Base-by-base conservation (phyloP, 2,329 filamentous ascomycete genomes). In the Malbranchea zuffiana region DNA sequence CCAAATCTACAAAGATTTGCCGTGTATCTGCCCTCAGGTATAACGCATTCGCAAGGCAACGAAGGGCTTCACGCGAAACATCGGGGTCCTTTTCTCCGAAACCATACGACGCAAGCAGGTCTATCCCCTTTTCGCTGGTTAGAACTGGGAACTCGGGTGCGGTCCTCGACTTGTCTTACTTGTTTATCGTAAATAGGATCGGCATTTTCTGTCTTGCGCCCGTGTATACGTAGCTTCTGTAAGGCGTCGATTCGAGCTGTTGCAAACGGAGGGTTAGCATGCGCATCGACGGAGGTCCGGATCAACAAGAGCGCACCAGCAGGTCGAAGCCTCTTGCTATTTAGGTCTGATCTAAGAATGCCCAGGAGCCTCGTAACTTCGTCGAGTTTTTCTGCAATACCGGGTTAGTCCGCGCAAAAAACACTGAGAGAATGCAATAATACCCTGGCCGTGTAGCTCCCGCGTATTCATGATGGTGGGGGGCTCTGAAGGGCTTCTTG, bases 41-140 rank as follows among this genome's bases (percentile, higher is more conserved):
- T 51, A 95, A 64, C 6, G 85, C 78, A 59, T 96, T 96, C 49
- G 84, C 87, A 32, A 96, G 61, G 48, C 85, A 87, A 49, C 85
- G 74, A 25, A 94, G 65, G 1, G 78, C 87, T 52, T 86, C 82
- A 40, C 78, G 75, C 2, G 81, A 80, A 1, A 79, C 76, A 6
- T 70, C 69, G 19, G 64, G 63, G 3, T 73, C 76, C 17, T 70
- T 63, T 43, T 71, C 75, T 33, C 82, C 71, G 50, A 94, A 83
- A 3, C 80, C 82, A 66, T 88, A 79, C 35, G 66, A 71, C 19
- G 75, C 69, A 28, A 96, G 67, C 30, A 75, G 80, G 41, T 72
- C 67, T 33, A 95, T 80, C 10, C 84, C 84, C 82, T 93, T 43
- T 8, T 16, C 10, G 6, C 5, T 16, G 16, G 35, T 42, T 23